Evolutionary conservation across 2,329 filamentous ascomycete genomes (phyloP).

Genomic region (Coniochaeta hoffmannii): DNA sequence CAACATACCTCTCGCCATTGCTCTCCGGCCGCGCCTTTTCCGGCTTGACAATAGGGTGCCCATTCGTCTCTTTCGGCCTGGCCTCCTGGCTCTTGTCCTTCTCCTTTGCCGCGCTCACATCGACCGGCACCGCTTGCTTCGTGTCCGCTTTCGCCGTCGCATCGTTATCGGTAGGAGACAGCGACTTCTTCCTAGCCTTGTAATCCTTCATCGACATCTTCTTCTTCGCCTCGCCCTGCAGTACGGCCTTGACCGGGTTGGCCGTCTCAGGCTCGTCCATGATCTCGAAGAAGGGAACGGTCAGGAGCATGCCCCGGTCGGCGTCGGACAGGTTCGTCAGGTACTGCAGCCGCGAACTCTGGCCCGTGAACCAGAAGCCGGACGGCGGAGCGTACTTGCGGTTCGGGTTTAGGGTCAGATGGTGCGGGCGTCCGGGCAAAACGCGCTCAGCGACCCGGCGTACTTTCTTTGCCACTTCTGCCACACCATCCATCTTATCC

Average conservation of each 20-base stretch:
- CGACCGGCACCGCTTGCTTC: constrained; percentile 10
- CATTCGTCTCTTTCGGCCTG: neutral
- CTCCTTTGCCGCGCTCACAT: constrained; percentile 10
- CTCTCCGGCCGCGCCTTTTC: constrained; percentile 21
- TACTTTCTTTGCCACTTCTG: constrained; percentile 45
- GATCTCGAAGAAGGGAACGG: constrained; percentile 50
- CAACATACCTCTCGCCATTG: constrained; percentile 22
- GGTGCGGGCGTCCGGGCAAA: constrained; percentile 44
- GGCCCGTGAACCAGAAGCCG: constrained; percentile 31
- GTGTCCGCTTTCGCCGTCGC: constrained; percentile 12
- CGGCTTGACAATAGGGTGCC: constrained; percentile 2
- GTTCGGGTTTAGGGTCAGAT: constrained; percentile 41
- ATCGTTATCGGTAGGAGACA: constrained; percentile 25
- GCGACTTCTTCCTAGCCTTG: constrained; percentile 39
- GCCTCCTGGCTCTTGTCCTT: constrained; percentile 4
- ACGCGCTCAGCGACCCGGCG: constrained; percentile 36
- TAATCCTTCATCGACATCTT: constrained; percentile 54
- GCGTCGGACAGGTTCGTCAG: constrained; percentile 49
- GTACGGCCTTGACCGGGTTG: constrained; percentile 26
- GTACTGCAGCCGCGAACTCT: constrained; percentile 43
- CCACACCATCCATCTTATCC: constrained; percentile 51
- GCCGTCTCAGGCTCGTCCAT: constrained; percentile 38
- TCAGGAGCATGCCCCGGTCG: constrained; percentile 50
- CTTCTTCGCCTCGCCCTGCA: constrained; percentile 38
- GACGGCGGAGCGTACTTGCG: constrained; percentile 37